These are phyloP conservation scores for Sanghuangporus baumii DNA, from an alignment of 1,284 basidiomycete species.

Conservation along the genomic window DNA sequence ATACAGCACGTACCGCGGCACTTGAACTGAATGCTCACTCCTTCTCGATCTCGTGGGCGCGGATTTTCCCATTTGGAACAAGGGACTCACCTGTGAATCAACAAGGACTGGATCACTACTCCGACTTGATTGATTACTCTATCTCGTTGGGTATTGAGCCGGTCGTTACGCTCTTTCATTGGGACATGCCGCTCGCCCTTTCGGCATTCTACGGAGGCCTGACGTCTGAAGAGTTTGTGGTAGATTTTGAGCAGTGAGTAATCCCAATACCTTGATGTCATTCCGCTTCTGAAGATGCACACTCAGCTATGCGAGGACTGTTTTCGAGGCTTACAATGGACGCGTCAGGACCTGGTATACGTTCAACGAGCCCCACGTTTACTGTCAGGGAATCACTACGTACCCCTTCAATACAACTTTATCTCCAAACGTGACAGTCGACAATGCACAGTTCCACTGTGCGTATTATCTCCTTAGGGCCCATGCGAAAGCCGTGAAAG, in stretches of 20 bases:
- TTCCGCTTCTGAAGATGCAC: neutral
- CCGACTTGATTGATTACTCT: slow-evolving; percentile 42
- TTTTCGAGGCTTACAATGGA: slow-evolving; percentile 43
- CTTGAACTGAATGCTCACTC: slow-evolving; percentile 44
- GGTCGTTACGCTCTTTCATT: slow-evolving; percentile 42
- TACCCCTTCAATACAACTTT: slow-evolving; percentile 39
- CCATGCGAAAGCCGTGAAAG: slow-evolving; percentile 42
- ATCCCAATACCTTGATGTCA: neutral
- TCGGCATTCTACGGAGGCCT: slow-evolving; percentile 44
- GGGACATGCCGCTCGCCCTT: slow-evolving; percentile 41
- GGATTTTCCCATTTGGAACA: slow-evolving; percentile 43
- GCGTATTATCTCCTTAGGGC: slow-evolving; percentile 39
- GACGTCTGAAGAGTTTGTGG: slow-evolving; percentile 37
- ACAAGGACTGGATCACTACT: slow-evolving; percentile 39
- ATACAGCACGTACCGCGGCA: slow-evolving; percentile 38
- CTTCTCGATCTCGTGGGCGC: slow-evolving; percentile 46
- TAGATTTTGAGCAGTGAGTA: slow-evolving; percentile 40
- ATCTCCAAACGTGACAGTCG: slow-evolving; percentile 35
- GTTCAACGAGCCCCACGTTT: slow-evolving; percentile 44
- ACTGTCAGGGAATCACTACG: slow-evolving; percentile 31
- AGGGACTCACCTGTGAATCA: slow-evolving; percentile 42
- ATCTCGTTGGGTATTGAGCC: slow-evolving; percentile 36
- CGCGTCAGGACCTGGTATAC: slow-evolving; percentile 46
- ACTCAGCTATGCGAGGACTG: slow-evolving; percentile 39
- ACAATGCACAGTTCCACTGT: slow-evolving; percentile 38